Evolutionary conservation across 164 flowering plant genomes (phyloP).

Genomic region (Magnolia officinalis): DNA sequence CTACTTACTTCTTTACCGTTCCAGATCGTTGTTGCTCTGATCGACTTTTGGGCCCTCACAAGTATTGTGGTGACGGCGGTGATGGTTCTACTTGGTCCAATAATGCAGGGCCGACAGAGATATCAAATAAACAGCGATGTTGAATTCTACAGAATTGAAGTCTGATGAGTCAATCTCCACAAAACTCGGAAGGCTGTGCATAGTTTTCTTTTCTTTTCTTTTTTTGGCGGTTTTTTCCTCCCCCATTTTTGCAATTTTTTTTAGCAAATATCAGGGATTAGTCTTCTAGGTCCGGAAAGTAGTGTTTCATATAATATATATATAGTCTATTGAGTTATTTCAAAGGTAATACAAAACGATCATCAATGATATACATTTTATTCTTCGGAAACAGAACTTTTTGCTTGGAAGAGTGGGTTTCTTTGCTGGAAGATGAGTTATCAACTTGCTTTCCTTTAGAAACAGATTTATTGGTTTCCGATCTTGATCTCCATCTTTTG

Average conservation of each 20-base stretch:
- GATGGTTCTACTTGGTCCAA: constrained; percentile 18
- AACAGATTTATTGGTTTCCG: neutral
- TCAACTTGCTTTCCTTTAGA: neutral
- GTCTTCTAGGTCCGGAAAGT: neutral
- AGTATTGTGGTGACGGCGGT: constrained; percentile 24
- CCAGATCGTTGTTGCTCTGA: constrained; percentile 69
- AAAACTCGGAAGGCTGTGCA: neutral
- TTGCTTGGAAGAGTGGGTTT: neutral
- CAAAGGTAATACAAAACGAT: neutral
- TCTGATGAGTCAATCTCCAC: neutral
- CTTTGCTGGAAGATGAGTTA: neutral
- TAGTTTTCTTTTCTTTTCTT: neutral
- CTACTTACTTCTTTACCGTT: constrained; percentile 54
- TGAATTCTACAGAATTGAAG: neutral
- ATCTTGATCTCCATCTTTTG: neutral
- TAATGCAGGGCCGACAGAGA: constrained; percentile 14
- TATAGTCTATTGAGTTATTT: neutral
- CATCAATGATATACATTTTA: neutral
- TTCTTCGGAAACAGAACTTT: neutral
- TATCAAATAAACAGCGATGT: constrained; percentile 9
- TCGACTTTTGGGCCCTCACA: constrained; percentile 31
- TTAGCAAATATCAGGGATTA: neutral
- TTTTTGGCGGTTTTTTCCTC: neutral
- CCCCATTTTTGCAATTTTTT: neutral
- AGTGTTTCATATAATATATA: neutral